Evolutionary conservation across 495 filamentous ascomycete species (phyloP), one percentile per base, ranked within the genome.

Genomic region (Podospora pseudoanserina): DNA sequence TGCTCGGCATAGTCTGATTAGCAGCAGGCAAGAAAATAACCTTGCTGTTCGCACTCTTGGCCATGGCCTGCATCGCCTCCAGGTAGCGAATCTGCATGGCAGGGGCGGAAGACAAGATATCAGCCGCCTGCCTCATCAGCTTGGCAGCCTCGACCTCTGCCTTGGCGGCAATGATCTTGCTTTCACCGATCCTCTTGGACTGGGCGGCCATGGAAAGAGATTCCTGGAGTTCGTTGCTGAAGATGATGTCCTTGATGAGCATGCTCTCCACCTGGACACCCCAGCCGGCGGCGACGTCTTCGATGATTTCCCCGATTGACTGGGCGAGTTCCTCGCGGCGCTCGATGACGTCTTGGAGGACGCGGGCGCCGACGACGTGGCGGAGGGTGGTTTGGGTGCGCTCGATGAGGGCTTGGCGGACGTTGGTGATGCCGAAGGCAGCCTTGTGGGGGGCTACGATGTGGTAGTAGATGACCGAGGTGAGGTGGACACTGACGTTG

Each of bases 181-280:
- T 92, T 82, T 99, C 95, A 80, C 96, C 95, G 71, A 97, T 97
- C 64, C 95, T 89, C 89, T 98, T 98, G 82, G 87, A 90, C 85
- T 99, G 93, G n/a, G 95, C 95, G n/a, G 95, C 95, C 95, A 99
- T 99, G 76, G 91, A 95, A 66, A 99, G 86, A n/a, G 91, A 95
- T 68, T 97, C 95, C 79, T 99, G 95, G 34, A 99, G 87, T 68
- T 98, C 95, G 75, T 90, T 86, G 84, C 87, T 91, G 89, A 99
- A 99, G 77, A 97, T 92, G 77, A 99, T 96, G 79, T 99, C 95
- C 81, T 99, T 99, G 86, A 99, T 92, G 67, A 99, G 87, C 96
- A 99, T 99, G 74, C 88, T 92, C 85, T 98, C 96, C 67, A 99
- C 95, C 75, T 91, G 86, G 23, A 96, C 93, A 79, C 95, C 95